A percentile compares a stretch with the other conserved stretches of the same genome.
Evolutionary conservation across 768 basidiomycete species (phyloP).

Genomic region (Steccherinum ochraceum): DNA sequence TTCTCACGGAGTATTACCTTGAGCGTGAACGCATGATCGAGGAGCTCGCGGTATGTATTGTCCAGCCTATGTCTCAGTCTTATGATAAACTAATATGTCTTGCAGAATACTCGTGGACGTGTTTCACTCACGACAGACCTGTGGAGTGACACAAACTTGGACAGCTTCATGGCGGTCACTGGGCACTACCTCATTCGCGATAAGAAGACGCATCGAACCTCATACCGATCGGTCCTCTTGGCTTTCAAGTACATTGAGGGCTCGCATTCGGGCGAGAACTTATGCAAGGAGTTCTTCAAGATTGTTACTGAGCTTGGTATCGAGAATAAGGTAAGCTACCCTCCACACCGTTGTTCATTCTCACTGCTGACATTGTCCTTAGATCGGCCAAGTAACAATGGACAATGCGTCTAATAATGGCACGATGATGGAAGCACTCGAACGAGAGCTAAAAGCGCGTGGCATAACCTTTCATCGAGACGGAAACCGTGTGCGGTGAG

Average conservation of each 20-base stretch:
- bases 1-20: too few relatives aligned
- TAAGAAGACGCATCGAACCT: constrained; percentile 10
- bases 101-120: background rate
- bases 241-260: constrained; percentile 31
- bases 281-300: constrained; percentile 26
- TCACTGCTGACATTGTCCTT: background rate
- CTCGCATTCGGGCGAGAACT: constrained; percentile 30
- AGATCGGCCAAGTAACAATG: constrained; percentile 33
- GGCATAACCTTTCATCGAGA: constrained; percentile 14
- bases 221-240: constrained; percentile 27
- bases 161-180: constrained; percentile 36
- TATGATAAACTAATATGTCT: background rate
- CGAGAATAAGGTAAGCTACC: constrained; percentile 16
- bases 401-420: constrained; percentile 25
- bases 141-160: constrained; percentile 27
- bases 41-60: too few relatives aligned
- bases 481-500: constrained; percentile 14
- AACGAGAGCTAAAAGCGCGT: background rate
- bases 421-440: constrained; percentile 15
- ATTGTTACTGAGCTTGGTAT: constrained; percentile 19
- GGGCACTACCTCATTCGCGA: constrained; percentile 29
- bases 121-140: constrained; percentile 9
- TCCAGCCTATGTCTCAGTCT: too few relatives aligned
- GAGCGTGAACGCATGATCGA: too few relatives aligned
- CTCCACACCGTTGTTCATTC: background rate